Base-by-base conservation (phyloP, 139 green algal species). In the Coelastrella sp. region DNA sequence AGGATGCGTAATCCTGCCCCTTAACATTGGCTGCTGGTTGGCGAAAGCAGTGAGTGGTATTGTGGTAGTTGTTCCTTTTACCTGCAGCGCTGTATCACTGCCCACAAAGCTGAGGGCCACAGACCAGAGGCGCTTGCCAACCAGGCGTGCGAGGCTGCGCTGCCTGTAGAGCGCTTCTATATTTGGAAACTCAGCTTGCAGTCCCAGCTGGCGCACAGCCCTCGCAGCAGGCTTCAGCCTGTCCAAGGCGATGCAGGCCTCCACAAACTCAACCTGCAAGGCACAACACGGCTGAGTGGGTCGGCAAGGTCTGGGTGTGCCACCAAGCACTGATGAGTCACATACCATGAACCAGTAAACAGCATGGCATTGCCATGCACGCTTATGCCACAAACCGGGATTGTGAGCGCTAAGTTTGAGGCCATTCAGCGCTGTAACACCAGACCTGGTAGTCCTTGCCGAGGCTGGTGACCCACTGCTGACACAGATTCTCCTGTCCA, bases 161-260 rank as follows among this genome's bases (percentile, higher is more conserved):
- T 90, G 79, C 15, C 93, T 91, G 92, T 97, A 96, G 76, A 87
- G 12, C 7, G 68, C 20, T 90, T 96, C 94, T 6, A 94, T 78
- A 58, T 92, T 90, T 0, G 93, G 94, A 81, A 94, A 96, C 87
- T 94, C 92, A 7, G 90, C 22, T 35, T 70, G 58, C 56, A 95
- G 88, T 6, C 88, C 88, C 19, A 94, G 92, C 20, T 56, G 14
- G 8, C 90, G 91, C 70, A 94, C 92, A 14, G 91, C 90, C 27
- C 85, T 88, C 1, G 91, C 88, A 20, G 94, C 94, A 70, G 93
- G 81, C 89, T 96, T 96, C 10, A 96, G 93, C 6, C 93, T 91
- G 63, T 91, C 94, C 12, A 87, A 87, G 4, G 90, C 87, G 0
- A 96, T 83, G 88, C 94, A 96, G 14, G 82, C 59, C 58, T 90